Conservation (phyloP, 1,139 yeast species). For the Kodamaea arcana region DNA sequence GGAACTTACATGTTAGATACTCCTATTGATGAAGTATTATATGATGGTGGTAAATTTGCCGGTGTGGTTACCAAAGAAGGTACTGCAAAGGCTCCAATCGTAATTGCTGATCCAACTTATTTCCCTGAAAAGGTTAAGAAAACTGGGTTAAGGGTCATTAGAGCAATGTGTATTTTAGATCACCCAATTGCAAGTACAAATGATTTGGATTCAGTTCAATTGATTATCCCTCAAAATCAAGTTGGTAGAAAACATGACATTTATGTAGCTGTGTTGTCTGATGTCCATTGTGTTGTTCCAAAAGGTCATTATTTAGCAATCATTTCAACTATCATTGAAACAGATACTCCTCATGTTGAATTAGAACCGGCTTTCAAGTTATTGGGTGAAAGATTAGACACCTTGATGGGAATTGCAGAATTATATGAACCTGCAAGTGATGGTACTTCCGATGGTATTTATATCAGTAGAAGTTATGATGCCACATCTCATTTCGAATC, state of each 20-base stretch:
- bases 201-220: slow-evolving; percentile 86
- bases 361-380: slow-evolving; percentile 92
- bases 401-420: slow-evolving; percentile 95
- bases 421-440: slow-evolving; percentile 82
- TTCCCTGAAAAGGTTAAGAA: slow-evolving; percentile 87
- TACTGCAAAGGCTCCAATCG: slow-evolving; percentile 84
- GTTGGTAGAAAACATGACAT: slow-evolving; percentile 91
- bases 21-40: slow-evolving; percentile 85
- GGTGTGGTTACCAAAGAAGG: slow-evolving; percentile 94
- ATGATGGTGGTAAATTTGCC: slow-evolving; percentile 59
- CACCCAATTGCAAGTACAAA: slow-evolving; percentile 84
- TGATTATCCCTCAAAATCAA: slow-evolving; percentile 95
- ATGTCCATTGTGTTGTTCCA: slow-evolving; percentile 87
- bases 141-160: slow-evolving; percentile 82
- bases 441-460: slow-evolving; percentile 77
- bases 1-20: slow-evolving; percentile 98
- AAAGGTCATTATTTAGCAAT: slow-evolving; percentile 90
- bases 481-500: slow-evolving; percentile 94
- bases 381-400: slow-evolving; percentile 73
- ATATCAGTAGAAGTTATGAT: slow-evolving; percentile 84
- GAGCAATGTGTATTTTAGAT: slow-evolving; percentile 91
- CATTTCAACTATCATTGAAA: slow-evolving; percentile 91
- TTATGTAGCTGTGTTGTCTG: slow-evolving; percentile 86
- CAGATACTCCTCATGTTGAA: slow-evolving; percentile 89
- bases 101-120: slow-evolving; percentile 97